phyloP scores from a whole-genome alignment of 306 rosid genomes.

The Rosa multiflora region DNA sequence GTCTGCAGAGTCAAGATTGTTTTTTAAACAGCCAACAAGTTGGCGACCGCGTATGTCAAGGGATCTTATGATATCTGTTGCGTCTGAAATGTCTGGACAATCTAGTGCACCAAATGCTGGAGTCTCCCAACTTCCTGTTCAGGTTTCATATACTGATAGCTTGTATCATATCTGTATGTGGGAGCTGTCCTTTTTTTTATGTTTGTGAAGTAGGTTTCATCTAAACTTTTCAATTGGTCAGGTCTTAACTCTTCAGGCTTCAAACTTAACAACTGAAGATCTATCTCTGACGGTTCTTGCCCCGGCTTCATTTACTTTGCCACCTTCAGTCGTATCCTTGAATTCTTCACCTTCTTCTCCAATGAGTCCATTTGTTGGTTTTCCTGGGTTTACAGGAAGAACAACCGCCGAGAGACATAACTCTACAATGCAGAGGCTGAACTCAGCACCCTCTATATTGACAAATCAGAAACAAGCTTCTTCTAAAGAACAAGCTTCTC shows the following conservation, averaged over 20 bases:
- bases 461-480: slow-evolving; percentile 50
- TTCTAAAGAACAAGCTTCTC: slow-evolving; percentile 38
- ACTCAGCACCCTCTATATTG: slow-evolving; percentile 42
- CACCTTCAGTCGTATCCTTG: slow-evolving; percentile 68
- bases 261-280: slow-evolving; percentile 90
- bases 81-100: slow-evolving; percentile 62
- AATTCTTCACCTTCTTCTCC: slow-evolving; percentile 71
- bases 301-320: slow-evolving; percentile 71
- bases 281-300: slow-evolving; percentile 87
- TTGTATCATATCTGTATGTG: neutral
- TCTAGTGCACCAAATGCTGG: slow-evolving; percentile 46
- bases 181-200: neutral
- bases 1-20: slow-evolving; percentile 68
- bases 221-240: slow-evolving; percentile 47
- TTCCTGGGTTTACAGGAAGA: slow-evolving; percentile 52
- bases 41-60: slow-evolving; percentile 78
- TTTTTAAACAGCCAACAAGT: slow-evolving; percentile 83
- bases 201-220: slow-evolving; percentile 21
- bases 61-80: slow-evolving; percentile 85
- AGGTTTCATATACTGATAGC: slow-evolving; percentile 49
- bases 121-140: slow-evolving; percentile 65
- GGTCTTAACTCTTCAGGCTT: slow-evolving; percentile 94
- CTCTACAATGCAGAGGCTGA: slow-evolving; percentile 38
- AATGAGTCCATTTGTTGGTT: slow-evolving; percentile 67
- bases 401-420: slow-evolving; percentile 39